Evolutionary conservation across 306 rosid genomes (phyloP).

Genomic region (Canavalia gladiata): DNA sequence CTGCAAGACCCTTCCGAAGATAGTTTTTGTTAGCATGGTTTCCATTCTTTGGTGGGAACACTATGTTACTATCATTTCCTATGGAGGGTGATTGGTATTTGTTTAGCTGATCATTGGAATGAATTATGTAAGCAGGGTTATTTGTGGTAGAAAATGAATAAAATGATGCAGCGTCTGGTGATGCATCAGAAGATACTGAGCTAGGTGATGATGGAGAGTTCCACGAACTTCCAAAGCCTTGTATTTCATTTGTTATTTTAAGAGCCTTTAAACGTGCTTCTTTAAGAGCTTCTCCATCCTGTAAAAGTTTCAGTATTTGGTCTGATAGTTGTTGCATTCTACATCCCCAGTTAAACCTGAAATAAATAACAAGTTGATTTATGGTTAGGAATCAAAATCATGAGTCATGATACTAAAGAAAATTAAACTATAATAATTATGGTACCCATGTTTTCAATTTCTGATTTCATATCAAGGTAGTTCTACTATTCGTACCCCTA

Average conservation of each 20-base stretch:
- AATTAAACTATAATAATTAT: background rate
- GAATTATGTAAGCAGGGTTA: constrained; percentile 43
- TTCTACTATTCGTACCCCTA: background rate
- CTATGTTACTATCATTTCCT: constrained; percentile 2
- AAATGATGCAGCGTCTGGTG: constrained; percentile 56
- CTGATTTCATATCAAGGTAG: background rate
- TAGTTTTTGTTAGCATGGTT: constrained; percentile 44
- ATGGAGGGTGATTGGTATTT: constrained; percentile 3
- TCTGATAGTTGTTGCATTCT: constrained; percentile 73
- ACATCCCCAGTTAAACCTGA: constrained; percentile 82
- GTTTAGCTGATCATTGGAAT: constrained; percentile 38
- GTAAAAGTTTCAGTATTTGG: constrained; percentile 59
- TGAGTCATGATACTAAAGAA: background rate
- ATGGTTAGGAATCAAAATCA: background rate
- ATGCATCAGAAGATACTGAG: constrained; percentile 46
- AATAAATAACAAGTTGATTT: constrained; percentile 10
- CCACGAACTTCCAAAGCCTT: constrained; percentile 69
- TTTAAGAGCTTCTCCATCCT: constrained; percentile 53
- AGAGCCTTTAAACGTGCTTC: constrained; percentile 81
- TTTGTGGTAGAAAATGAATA: constrained; percentile 56
- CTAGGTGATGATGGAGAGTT: constrained; percentile 50
- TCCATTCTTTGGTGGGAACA: background rate
- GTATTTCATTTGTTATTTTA: constrained; percentile 76
- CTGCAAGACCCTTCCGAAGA: constrained; percentile 54
- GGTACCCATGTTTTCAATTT: background rate